Evolutionary conservation across 1,284 basidiomycete genomes (phyloP).

Genomic region (Phellinidium pouzarii): DNA sequence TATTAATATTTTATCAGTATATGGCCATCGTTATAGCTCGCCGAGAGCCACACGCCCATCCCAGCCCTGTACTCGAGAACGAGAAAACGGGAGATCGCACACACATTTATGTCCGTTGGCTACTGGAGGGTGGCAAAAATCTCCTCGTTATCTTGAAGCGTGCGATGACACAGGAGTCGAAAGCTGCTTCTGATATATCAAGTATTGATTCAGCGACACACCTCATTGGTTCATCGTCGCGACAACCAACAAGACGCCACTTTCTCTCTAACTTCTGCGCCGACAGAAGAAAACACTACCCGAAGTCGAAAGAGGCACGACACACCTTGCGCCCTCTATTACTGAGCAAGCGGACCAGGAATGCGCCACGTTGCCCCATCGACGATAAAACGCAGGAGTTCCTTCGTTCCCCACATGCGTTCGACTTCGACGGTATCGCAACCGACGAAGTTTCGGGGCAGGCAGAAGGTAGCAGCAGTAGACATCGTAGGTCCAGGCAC

Average conservation of each 20-base stretch:
- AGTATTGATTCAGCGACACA: slow-evolving; percentile 1
- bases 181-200: neutral
- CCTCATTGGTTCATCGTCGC: slow-evolving; percentile 1
- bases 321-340: slow-evolving; percentile 2
- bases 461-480: neutral
- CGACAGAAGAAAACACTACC: neutral
- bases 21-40: slow-evolving; percentile 3
- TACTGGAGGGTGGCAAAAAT: neutral
- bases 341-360: neutral
- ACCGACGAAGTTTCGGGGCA: neutral
- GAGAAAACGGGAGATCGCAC: neutral
- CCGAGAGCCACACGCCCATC: neutral
- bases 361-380: neutral
- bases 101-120: neutral
- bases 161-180: neutral
- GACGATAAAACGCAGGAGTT: slow-evolving; percentile 10
- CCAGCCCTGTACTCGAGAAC: neutral
- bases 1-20: slow-evolving; percentile 14
- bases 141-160: neutral
- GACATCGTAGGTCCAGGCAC: neutral
- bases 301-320: neutral
- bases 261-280: neutral
- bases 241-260: neutral
- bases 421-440: slow-evolving; percentile 8
- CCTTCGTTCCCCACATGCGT: slow-evolving; percentile 15